phyloP scores from a whole-genome alignment of 441 rosid genomes.

The Euphorbia corollata region DNA sequence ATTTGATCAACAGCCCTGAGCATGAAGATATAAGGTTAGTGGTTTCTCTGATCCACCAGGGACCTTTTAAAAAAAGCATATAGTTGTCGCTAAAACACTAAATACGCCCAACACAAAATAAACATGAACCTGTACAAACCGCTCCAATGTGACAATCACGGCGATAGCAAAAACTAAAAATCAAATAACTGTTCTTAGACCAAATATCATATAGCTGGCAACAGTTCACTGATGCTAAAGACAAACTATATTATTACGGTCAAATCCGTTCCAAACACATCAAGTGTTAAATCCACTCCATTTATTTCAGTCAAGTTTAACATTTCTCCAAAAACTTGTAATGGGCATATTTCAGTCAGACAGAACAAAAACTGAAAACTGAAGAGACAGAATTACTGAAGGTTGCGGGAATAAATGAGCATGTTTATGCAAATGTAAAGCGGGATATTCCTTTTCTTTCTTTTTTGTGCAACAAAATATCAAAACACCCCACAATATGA shows the following conservation, averaged over 20 bases:
- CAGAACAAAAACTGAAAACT: neutral
- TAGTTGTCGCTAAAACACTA: neutral
- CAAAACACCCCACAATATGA: neutral
- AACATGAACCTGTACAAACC: neutral
- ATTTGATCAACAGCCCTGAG: neutral
- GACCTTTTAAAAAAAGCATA: neutral
- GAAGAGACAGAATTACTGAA: neutral
- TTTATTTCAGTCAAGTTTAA: neutral
- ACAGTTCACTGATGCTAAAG: neutral
- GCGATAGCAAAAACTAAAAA: neutral
- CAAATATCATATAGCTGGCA: neutral
- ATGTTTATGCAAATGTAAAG: neutral
- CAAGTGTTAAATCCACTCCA: neutral
- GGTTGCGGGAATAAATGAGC: neutral
- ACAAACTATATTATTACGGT: neutral
- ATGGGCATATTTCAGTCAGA: neutral
- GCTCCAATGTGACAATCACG: neutral
- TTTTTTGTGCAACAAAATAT: neutral
- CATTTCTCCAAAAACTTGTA: neutral
- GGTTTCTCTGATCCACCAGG: neutral
- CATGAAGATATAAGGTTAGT: neutral
- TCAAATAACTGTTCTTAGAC: neutral
- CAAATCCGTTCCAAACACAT: neutral
- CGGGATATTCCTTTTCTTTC: neutral
- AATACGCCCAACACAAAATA: neutral